Evolutionary conservation across 176 grass and related monocot genomes (phyloP), one percentile per base, ranked within the genome.

Genomic region (Ensete glaucum): DNA sequence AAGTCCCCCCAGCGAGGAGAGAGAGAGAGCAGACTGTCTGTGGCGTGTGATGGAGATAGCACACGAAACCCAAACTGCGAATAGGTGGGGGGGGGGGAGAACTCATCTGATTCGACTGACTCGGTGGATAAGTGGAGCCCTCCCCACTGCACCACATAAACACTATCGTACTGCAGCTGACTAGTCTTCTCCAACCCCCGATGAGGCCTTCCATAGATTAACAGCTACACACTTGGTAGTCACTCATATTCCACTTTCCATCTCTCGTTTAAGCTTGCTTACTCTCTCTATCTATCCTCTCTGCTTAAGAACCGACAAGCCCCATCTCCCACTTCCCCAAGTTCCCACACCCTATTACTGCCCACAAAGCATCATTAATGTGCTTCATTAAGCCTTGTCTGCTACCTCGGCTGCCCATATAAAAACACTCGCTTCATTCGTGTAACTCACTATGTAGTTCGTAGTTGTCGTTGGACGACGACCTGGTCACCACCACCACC

Each of bases 231-330:
- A 60, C 9, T 71, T 62, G 13, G 15, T 62, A 19, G 13, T n/a
- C 20, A 51, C 17, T n/a, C 2, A n/a, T 71, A 72, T 76, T 74
- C 69, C 9, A 20, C 34, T 68, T 12, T 50, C 48, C 20, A 50
- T 50, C 6, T 4, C 9, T 10, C 49, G 4, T 43, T 14, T 48
- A 58, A 11, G 54, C 56, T 43, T 23, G 53, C 63, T n/a, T 60
- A 23, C 52, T 66, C 67, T 66, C 67, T 58, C 52, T 66, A 57
- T 23, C 22, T 58, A 21, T 21, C 19, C 78, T 76, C n/a, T 19
- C 12, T 67, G 73, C 48, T 64, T 73, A 53, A 80, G 71, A 82
- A 75, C 79, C 80, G 83, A 91, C 91, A 84, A 74, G 76, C 64
- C 82, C 75, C 50, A 79, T 71, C 54, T 83, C 77, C 56, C 76